Percentiles rank a stretch among this genome's conserved stretches.
Conservation (phyloP, 805 yeast species). For the Saitoella complicata region DNA sequence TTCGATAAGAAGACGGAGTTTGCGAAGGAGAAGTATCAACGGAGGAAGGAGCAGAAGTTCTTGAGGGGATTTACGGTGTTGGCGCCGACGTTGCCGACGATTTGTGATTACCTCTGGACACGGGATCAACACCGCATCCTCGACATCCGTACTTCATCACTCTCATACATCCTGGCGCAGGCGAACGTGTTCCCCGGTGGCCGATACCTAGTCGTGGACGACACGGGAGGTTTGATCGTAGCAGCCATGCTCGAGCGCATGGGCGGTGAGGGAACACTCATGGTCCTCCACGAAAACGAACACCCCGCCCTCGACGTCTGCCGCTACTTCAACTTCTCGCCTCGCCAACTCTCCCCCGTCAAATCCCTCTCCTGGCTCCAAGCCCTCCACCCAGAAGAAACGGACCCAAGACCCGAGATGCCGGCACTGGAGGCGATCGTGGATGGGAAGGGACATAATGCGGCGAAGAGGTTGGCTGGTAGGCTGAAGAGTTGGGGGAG, state of each 20-base stretch:
- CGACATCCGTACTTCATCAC: constrained; percentile 71
- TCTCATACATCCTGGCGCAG: constrained; percentile 60
- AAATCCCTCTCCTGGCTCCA: constrained; percentile 64
- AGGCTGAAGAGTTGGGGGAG: constrained; percentile 35
- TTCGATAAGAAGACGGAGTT: constrained; percentile 78
- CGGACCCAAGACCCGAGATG: constrained; percentile 29
- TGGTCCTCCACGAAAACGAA: constrained; percentile 79
- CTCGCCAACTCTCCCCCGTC: constrained; percentile 37
- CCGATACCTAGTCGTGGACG: constrained; percentile 72
- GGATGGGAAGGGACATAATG: neutral
- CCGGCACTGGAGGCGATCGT: neutral
- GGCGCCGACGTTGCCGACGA: constrained; percentile 49
- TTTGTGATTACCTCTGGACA: constrained; percentile 58
- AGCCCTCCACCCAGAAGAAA: constrained; percentile 59
- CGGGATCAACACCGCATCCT: constrained; percentile 58
- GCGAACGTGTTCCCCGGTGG: constrained; percentile 86
- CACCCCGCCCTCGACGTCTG: constrained; percentile 69
- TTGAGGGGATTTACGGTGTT: constrained; percentile 72
- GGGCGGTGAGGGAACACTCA: constrained; percentile 51
- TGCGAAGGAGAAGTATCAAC: constrained; percentile 82
- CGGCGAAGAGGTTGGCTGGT: constrained; percentile 17
- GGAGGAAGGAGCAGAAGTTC: constrained; percentile 83
- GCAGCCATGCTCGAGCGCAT: constrained; percentile 81
- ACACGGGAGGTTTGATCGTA: constrained; percentile 81
- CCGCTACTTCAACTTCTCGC: constrained; percentile 42